A percentile compares a stretch with the other conserved stretches of the same genome.
phyloP scores from a whole-genome alignment of 2,329 filamentous ascomycete genomes.

The Colletotrichum neosansevieriae region DNA sequence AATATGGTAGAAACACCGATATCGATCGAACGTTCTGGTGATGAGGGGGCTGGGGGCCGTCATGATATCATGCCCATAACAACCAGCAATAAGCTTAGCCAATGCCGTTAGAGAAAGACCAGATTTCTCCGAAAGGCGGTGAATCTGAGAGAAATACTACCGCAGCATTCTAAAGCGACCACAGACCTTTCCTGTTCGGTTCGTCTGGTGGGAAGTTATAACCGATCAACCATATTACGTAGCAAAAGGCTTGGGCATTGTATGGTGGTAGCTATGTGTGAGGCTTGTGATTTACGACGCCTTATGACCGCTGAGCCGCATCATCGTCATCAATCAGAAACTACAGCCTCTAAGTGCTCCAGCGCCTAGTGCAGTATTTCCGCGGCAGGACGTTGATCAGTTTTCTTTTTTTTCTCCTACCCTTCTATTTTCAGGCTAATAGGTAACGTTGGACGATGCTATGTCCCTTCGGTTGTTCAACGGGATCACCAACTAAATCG shows the following conservation, averaged over 20 bases:
- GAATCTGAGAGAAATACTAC: not conserved
- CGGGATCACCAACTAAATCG: too few species aligned
- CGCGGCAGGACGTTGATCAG: too few species aligned
- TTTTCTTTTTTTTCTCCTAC: too few species aligned
- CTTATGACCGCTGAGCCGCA: not conserved
- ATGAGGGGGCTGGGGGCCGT: not conserved
- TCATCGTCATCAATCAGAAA: too few species aligned
- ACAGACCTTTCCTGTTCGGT: not conserved
- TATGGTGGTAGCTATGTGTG: not conserved
- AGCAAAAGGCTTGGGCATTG: not conserved
- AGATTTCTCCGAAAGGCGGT: not conserved
- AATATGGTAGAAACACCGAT: not conserved
- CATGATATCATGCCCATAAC: conserved; percentile 2
- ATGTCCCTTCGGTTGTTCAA: too few species aligned
- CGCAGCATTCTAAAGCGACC: too few species aligned
- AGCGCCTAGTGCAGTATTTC: too few species aligned
- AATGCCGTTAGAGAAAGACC: not conserved
- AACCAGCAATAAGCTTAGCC: not conserved
- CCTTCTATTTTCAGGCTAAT: too few species aligned
- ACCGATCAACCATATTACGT: not conserved
- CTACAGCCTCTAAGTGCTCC: too few species aligned
- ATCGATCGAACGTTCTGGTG: not conserved
- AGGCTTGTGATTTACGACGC: not conserved
- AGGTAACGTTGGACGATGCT: too few species aligned
- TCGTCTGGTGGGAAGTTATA: not conserved